Conservation (phyloP, 2,329 filamentous ascomycete species). For the Arthrinium puccinioides region DNA sequence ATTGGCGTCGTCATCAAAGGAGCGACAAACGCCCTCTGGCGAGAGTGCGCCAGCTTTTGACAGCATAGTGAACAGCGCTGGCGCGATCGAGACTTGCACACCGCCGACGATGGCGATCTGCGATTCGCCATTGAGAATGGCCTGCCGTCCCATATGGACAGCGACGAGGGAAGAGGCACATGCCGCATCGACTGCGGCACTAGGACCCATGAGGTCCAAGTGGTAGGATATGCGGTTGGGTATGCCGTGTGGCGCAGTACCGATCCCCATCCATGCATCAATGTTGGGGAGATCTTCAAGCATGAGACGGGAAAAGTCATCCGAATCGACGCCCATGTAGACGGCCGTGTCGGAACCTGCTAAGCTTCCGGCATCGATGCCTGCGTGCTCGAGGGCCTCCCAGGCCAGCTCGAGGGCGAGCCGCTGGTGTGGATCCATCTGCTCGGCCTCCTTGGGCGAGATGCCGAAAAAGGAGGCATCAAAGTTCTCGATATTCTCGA, state of each 20-base stretch:
- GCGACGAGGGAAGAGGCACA: slow-evolving; percentile 26
- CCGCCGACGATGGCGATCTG: slow-evolving; percentile 21
- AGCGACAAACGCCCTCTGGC: slow-evolving; percentile 12
- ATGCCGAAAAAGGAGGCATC: slow-evolving; percentile 18
- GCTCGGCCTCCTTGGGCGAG: slow-evolving; percentile 13
- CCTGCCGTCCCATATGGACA: slow-evolving; percentile 21
- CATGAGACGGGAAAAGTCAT: slow-evolving; percentile 27
- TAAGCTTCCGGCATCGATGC: slow-evolving; percentile 43
- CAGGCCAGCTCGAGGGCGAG: slow-evolving; percentile 7
- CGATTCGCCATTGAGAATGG: slow-evolving; percentile 21
- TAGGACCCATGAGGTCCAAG: slow-evolving; percentile 23
- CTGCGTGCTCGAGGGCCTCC: slow-evolving; percentile 59
- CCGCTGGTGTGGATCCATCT: slow-evolving; percentile 17
- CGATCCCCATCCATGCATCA: slow-evolving; percentile 30
- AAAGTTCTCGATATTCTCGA: slow-evolving; percentile 11
- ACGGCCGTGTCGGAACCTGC: slow-evolving; percentile 20
- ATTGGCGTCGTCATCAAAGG: slow-evolving; percentile 13
- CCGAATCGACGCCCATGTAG: slow-evolving; percentile 23
- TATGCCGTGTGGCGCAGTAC: slow-evolving; percentile 27
- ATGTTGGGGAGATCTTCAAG: slow-evolving; percentile 29
- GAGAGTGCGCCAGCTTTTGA: slow-evolving; percentile 18
- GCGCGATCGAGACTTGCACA: slow-evolving; percentile 23
- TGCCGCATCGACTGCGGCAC: slow-evolving; percentile 25
- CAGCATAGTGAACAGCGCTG: slow-evolving; percentile 22
- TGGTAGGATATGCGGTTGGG: slow-evolving; percentile 27